These are phyloP conservation scores for Fusarium dimerum DNA, from an alignment of 2,329 filamentous ascomycete species.

Conservation along the genomic window DNA sequence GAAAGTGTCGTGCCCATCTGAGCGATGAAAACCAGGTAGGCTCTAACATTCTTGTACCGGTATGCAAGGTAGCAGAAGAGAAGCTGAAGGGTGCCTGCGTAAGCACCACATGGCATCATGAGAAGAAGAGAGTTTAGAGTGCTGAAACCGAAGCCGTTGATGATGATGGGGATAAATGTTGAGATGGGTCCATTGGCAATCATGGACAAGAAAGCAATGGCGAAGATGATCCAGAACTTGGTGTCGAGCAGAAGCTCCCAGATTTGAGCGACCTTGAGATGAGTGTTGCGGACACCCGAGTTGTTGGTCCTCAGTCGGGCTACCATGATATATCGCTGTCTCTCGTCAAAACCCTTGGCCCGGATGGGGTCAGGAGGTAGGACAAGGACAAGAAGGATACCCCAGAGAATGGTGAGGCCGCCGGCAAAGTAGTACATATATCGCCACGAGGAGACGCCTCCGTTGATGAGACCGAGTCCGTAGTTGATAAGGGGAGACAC, in stretches of 20 bases:
- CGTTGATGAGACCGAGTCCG: slow-evolving; percentile 45
- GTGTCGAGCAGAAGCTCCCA: slow-evolving; percentile 35
- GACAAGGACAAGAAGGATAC: slow-evolving; percentile 38
- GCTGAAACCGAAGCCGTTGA: slow-evolving; percentile 45
- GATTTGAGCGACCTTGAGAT: slow-evolving; percentile 46
- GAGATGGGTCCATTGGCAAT: slow-evolving; percentile 47
- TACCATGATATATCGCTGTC: slow-evolving; percentile 31
- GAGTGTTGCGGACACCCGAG: slow-evolving; percentile 43
- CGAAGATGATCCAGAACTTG: slow-evolving; percentile 43
- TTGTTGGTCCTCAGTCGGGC: slow-evolving; percentile 34
- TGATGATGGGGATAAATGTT: slow-evolving; percentile 47
- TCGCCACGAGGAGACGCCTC: slow-evolving; percentile 33
- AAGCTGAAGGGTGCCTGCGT: slow-evolving; percentile 39
- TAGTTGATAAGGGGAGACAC: slow-evolving; percentile 50
- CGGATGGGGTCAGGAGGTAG: slow-evolving; percentile 43
- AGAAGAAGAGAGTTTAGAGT: slow-evolving; percentile 45
- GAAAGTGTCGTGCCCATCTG: slow-evolving; percentile 42
- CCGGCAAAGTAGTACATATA: slow-evolving; percentile 33
- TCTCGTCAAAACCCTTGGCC: slow-evolving; percentile 31
- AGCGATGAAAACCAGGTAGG: slow-evolving; percentile 42
- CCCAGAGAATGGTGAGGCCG: slow-evolving; percentile 42
- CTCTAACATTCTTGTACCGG: slow-evolving; percentile 34
- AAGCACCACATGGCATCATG: slow-evolving; percentile 35
- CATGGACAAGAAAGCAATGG: slow-evolving; percentile 38
- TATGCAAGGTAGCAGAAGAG: slow-evolving; percentile 42